Evolutionary conservation across 1,139 yeast genomes (phyloP), one percentile per base, ranked within the genome.

Genomic region (Pichia sp.): DNA sequence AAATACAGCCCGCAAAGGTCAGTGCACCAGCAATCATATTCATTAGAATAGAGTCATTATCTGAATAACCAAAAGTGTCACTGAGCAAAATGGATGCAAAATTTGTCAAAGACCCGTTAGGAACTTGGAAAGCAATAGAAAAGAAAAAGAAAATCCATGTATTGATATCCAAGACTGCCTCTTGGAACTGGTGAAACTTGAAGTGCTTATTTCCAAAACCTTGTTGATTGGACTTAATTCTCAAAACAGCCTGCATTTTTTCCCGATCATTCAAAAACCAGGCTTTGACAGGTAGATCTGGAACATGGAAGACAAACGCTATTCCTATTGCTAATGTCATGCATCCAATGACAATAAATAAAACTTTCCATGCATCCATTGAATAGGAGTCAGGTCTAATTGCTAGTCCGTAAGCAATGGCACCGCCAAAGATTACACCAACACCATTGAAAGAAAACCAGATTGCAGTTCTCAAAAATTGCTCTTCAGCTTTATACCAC

Each of bases 1-100:
- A 68, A 34, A 72, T 65, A 52, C 68, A 65, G 29, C 67, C 68
- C 29, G 65, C 65, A 3, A 65, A 52, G 43, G 74, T 77, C 38
- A 72, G 68, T 1, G 72, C 76, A 52, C 78, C 77, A 8, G 65
- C 62, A 2, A 75, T 76, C 70, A 73, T 67, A 50, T 70, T 70
- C 73, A 74, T 68, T 23, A 73, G 61, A 40, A 75, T 58, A 4
- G 76, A 53, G 26, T 63, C 47, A 5, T 55, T 53, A 3, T 63
- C 31, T 11, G 54, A 15, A 56, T 57, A 69, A 1, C 67, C 69
- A 55, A 69, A 66, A 16, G 64, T 61, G 5, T 51, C 59, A 3
- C 54, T 56, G 40, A 68, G 54, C 47, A 69, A 15, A n/a, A 36
- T n/a, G n/a, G 41, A 36, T n/a, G 16, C 41, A 36, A 36, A 36